phyloP scores from a whole-genome alignment of 805 yeast species.

The Ogataea nonfermentans region DNA sequence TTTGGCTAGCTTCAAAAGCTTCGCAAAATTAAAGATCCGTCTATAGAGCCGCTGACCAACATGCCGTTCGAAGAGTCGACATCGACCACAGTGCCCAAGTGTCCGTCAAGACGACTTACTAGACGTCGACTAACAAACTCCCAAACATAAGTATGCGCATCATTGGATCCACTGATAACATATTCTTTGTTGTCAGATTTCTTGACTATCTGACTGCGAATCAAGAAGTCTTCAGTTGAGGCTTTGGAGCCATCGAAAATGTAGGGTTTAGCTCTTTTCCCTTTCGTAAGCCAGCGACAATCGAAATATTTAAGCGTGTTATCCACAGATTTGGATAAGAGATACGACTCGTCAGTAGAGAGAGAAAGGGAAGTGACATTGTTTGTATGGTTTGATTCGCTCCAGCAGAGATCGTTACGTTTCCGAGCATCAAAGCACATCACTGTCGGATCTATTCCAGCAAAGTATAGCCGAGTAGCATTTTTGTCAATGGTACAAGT shows the following conservation, averaged over 20 bases:
- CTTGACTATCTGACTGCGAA: slow-evolving; percentile 47
- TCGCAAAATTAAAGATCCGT: slow-evolving; percentile 54
- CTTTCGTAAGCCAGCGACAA: slow-evolving; percentile 39
- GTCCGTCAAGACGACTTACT: slow-evolving; percentile 53
- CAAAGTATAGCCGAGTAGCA: slow-evolving; percentile 47
- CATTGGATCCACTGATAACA: slow-evolving; percentile 61
- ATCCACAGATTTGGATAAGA: slow-evolving; percentile 55
- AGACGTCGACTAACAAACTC: slow-evolving; percentile 50
- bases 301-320: slow-evolving; percentile 58
- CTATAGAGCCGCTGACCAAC: slow-evolving; percentile 51
- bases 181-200: slow-evolving; percentile 34
- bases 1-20: slow-evolving; percentile 24
- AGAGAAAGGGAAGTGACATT: slow-evolving; percentile 55
- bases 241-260: slow-evolving; percentile 58
- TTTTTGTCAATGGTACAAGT: slow-evolving; percentile 42
- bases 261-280: slow-evolving; percentile 42
- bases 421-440: slow-evolving; percentile 57
- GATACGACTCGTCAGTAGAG: slow-evolving; percentile 38
- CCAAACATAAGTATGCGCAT: slow-evolving; percentile 59
- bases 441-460: slow-evolving; percentile 70
- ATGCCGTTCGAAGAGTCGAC: slow-evolving; percentile 43
- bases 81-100: slow-evolving; percentile 59
- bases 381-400: slow-evolving; percentile 43
- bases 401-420: slow-evolving; percentile 43
- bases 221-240: slow-evolving; percentile 49